Evolutionary conservation across 352 stramenopile species (phyloP), one percentile per base, ranked within the genome.

Genomic region (Thalassiosira livingstoniorum): DNA sequence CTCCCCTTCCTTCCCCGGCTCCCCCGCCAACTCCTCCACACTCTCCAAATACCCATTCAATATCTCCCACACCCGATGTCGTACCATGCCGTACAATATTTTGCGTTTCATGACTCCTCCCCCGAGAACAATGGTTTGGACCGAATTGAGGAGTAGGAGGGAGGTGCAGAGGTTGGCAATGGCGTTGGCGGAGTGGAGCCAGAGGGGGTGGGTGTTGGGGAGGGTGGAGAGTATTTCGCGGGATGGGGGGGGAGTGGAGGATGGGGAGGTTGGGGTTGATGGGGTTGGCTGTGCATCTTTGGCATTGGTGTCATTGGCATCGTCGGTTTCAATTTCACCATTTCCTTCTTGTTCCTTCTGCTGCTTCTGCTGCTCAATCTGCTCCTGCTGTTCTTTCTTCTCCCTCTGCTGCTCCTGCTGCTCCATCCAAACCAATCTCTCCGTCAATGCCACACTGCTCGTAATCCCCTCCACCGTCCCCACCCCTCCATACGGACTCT

Each of bases 71-170:
- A 87, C 88, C 15, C 80, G 75, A 23, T 60, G 25, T 35, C 83
- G 75, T 78, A 95, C 86, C 70, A 85, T 90, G 29, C 94, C 83
- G 65, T 97, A 97, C 31, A 98, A 87, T 54, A 94, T 91, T 37
- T 85, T 80, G 53, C 96, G 96, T 87, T 98, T 97, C 79, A 98
- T 95, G 55, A 99, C 95, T 64, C 97, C 97, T 63, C 97, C 97
- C 66, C 96, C 96, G 54, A 99, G 95, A 4, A 98, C 96, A 82
- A 99, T 99, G 51, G 96, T 94, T 80, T 99, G 91, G 7, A 97
- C 94, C 18, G 96, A 98, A 53, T 94, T 95, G 5, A 96, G 92
- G 64, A 99, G 94, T 29, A 97, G 94, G 34, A 99, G 85, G 73
- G 97, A 98, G 18, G 95, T 93, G 88, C 97, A 99, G 23, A 98